phyloP scores from a whole-genome alignment of 306 rosid species.

The Luffa aegyptiaca region DNA sequence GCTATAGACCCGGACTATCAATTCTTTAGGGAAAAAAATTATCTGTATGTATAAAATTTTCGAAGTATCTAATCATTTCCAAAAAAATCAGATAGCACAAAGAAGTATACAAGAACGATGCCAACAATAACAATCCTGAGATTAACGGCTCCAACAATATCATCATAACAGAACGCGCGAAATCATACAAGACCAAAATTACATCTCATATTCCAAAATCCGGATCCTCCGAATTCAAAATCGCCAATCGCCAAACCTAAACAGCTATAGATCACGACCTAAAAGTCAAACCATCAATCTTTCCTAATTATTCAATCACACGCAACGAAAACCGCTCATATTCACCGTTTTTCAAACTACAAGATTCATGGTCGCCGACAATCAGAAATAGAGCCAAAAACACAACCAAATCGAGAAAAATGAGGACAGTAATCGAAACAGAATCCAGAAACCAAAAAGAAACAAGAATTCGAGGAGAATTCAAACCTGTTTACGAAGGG shows the following conservation, averaged over 20 bases:
- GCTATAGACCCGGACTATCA: neutral
- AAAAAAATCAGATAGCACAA: neutral
- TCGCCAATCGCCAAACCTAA: neutral
- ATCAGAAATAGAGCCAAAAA: neutral
- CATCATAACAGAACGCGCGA: neutral
- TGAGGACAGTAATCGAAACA: neutral
- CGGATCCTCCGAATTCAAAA: neutral
- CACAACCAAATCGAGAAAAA: neutral
- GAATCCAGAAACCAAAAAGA: neutral
- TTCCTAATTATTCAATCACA: neutral
- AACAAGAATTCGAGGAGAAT: neutral
- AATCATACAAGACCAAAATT: neutral
- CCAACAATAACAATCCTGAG: neutral
- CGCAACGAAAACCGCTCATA: neutral
- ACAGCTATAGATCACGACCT: neutral
- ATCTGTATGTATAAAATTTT: neutral
- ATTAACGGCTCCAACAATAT: neutral
- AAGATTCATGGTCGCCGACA: slow-evolving; percentile 2
- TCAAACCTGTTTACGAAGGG: slow-evolving; percentile 86
- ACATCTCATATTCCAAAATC: neutral
- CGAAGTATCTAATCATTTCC: neutral
- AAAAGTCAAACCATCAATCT: neutral
- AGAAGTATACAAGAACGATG: neutral
- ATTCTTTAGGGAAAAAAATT: neutral
- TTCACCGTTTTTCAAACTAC: neutral